Percentiles rank a stretch among this genome's conserved stretches.
Conservation (phyloP, 306 rosid genomes). For the Citrullus mucosospermus region DNA sequence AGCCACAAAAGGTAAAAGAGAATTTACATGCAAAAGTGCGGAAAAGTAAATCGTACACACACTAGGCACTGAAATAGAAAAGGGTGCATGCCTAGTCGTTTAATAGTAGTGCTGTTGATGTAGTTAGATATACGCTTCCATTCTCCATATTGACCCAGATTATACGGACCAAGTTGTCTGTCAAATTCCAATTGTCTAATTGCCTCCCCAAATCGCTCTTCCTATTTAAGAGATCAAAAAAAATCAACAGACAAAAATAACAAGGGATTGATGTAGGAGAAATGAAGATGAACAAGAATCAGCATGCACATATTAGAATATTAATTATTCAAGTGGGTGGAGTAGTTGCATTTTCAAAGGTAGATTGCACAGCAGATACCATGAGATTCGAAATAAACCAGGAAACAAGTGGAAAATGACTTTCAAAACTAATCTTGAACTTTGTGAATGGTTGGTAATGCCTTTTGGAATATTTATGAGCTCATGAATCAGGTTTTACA, state of each 20-base stretch:
- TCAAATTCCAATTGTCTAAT: constrained; percentile 74
- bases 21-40: not conserved
- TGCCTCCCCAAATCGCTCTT: constrained; percentile 49
- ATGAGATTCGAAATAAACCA: no score
- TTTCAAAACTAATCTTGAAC: no score
- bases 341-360: no score
- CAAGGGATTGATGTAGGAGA: not conserved
- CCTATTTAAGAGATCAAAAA: constrained; percentile 27
- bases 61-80: not conserved
- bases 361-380: no score
- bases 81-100: constrained; percentile 38
- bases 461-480: no score
- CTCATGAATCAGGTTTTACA: no score
- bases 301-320: not conserved
- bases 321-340: not conserved
- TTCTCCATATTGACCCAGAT: constrained; percentile 42
- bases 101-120: constrained; percentile 37
- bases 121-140: constrained; percentile 71
- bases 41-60: not conserved
- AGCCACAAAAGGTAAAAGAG: not conserved
- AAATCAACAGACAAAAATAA: not conserved
- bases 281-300: not conserved
- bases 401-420: no score
- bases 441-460: no score
- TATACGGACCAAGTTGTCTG: constrained; percentile 76